Conservation (phyloP, 305 asterid species). For the Galium porrigens region DNA sequence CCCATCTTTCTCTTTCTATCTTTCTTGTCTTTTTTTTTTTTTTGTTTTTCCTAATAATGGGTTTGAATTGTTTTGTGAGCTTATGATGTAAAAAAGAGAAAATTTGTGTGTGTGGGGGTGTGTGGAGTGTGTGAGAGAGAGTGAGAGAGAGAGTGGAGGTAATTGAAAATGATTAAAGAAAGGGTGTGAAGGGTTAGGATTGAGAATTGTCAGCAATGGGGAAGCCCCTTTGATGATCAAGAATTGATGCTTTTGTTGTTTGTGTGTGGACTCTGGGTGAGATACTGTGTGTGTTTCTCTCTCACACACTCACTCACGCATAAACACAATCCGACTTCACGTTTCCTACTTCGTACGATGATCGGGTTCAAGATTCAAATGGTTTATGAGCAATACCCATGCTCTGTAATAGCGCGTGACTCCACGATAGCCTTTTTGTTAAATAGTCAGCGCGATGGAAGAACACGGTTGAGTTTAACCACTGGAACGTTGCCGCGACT, state of each 20-base stretch:
- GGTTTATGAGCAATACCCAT: neutral
- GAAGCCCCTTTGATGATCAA: slow-evolving; percentile 38
- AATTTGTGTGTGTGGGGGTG: neutral
- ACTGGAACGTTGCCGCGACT: neutral
- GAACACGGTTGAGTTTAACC: too few relatives aligned
- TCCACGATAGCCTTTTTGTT: neutral
- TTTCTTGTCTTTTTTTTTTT: slow-evolving; percentile 18
- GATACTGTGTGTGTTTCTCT: slow-evolving; percentile 5
- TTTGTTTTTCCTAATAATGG: slow-evolving; percentile 22
- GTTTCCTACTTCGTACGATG: slow-evolving; percentile 16
- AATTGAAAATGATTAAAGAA: slow-evolving; percentile 16
- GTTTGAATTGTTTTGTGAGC: slow-evolving; percentile 21
- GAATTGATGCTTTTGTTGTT: slow-evolving; percentile 29
- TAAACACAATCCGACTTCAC: slow-evolving; percentile 6
- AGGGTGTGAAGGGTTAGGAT: slow-evolving; percentile 22
- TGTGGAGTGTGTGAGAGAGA: neutral
- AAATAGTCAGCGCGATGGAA: neutral
- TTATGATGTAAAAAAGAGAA: neutral
- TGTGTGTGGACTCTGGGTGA: slow-evolving; percentile 20
- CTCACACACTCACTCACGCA: neutral
- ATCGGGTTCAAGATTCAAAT: slow-evolving; percentile 21
- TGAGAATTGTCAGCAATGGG: slow-evolving; percentile 26
- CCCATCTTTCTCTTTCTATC: slow-evolving; percentile 29
- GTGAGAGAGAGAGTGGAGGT: slow-evolving; percentile 22
- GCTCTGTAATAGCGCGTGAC: neutral